Base-by-base conservation (phyloP, 139 green algal species). In the Volvox reticuliferus region DNA sequence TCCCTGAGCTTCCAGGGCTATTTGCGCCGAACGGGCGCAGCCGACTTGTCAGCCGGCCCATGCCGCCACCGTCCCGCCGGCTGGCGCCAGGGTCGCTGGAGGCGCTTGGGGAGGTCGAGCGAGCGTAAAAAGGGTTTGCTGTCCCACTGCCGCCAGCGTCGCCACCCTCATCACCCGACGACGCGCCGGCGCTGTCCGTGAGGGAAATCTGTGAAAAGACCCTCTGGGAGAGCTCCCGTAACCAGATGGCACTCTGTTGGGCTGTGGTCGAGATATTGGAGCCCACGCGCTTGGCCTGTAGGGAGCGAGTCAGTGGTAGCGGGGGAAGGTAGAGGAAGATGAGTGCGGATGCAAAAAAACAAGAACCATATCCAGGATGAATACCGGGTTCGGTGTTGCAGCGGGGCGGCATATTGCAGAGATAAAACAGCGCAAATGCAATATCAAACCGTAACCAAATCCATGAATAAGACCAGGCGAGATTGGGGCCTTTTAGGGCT, bases 271-370 rank as follows among this genome's bases (percentile, higher is more conserved):
- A 82, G 6, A 90, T 18, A 69, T 90, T 90, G 55, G 20, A 24
- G 20, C 71, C 21, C n/a, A 90, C 50, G n/a, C 86, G 86, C 73
- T 83, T 90, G 19, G 73, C 71, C 84, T 89, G 84, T 24, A 37
- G 65, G 9, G 62, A 36, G 12, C 26, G 26, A 3, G 80, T 24
- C 65, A 73, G 24, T 73, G 65, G 65, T 3, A 28, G 12, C 24
- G 65, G 65, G 44, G 9, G 5, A 9, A 9, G 44, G 6, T 75
- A 12, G 12, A 26, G 67, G 22, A 12, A 32, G 67, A 75, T 28
- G 67, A 75, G 67, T 32, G 67, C 9, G 22, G 22, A 75, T 28
- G 67, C 22, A 26, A 75, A 75, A 75, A 75, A 5, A 75, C 44
- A 55, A 55, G 44, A 55, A 55, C 44, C 9, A 55, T n/a, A n/a